These are phyloP conservation scores for Cercospora beticola DNA, from an alignment of 2,329 filamentous ascomycete genomes.

Conservation along the genomic window DNA sequence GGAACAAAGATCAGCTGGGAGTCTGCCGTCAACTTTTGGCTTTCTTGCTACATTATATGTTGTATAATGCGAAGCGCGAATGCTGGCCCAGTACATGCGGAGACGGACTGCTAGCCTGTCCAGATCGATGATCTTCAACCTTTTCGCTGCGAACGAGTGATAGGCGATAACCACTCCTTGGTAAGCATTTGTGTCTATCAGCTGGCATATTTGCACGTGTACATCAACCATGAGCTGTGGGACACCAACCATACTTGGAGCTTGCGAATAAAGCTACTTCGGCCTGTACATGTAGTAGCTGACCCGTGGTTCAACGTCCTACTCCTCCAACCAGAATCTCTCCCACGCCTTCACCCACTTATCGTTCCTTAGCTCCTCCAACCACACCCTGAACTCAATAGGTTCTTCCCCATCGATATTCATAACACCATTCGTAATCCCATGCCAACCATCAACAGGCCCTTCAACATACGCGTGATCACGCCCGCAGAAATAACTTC, in stretches of 20 bases:
- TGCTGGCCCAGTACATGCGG: neutral
- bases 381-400: conserved; percentile 7
- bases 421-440: conserved; percentile 4
- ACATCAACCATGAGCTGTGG: neutral
- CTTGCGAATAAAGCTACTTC: neutral
- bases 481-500: conserved; percentile 1
- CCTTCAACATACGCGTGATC: conserved; percentile 4
- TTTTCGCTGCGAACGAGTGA: neutral
- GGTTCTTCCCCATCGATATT: conserved; percentile 9
- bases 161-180: neutral
- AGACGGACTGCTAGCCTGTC: neutral
- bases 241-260: neutral
- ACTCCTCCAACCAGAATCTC: conserved; percentile 12
- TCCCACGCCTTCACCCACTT: conserved; percentile 11
- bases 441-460: conserved; percentile 3
- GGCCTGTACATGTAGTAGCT: neutral
- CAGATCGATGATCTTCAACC: neutral
- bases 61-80: neutral
- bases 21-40: neutral
- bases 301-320: neutral
- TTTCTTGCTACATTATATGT: neutral
- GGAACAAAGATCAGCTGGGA: neutral
- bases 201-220: neutral
- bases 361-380: conserved; percentile 9
- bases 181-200: neutral